Base-by-base conservation (phyloP, 805 yeast genomes). In the Peterozyma xylosa region DNA sequence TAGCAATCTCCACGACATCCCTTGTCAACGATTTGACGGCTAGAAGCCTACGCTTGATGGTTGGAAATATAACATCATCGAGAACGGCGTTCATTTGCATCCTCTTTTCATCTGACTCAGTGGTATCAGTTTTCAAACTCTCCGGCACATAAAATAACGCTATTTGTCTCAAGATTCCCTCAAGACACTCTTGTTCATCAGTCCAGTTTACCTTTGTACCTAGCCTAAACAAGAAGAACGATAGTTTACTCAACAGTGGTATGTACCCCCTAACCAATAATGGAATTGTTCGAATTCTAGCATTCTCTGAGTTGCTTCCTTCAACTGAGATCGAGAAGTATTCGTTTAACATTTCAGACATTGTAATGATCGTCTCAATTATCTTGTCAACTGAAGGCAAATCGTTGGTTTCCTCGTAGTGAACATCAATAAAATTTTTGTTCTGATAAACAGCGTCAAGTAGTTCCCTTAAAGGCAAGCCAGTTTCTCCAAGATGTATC, bases 1-100 rank as follows among this genome's bases (percentile, higher is more conserved):
- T 89, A 0, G 99, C 97, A 34, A 93, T 78, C 59, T 91, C 96
- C 5, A 86, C 74, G 3, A 89, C 78, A 45, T 78, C 81, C 11
- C 67, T 56, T 4, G 61, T 50, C 33, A 88, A 52, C 2, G 54
- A 56, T 11, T 66, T 66, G 0, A 95, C 76, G 0, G 90, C 95
- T 11, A 88, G 57, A 27, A 88, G 74, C 38, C 79, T 63, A 47
- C 68, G 68, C 50, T 82, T 80, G 6, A 87, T 57, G 17, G 74
- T 61, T 0, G 95, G 95, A 49, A 88, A 82, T 1, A 90, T 51
- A 0, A 67, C 57, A 49, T 74, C 68, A 48, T 84, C 95, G 45
- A 89, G 53, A 1, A 53, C 51, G 7, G 58, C 49, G 18, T 56
- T 56, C 27, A 48, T 46, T 5, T 52, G 56, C 17, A 54, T 58